Evolutionary conservation across 371 early-diverging fungal species (phyloP), one percentile per base, ranked within the genome.

Genomic region (Zancudomyces culisetae): DNA sequence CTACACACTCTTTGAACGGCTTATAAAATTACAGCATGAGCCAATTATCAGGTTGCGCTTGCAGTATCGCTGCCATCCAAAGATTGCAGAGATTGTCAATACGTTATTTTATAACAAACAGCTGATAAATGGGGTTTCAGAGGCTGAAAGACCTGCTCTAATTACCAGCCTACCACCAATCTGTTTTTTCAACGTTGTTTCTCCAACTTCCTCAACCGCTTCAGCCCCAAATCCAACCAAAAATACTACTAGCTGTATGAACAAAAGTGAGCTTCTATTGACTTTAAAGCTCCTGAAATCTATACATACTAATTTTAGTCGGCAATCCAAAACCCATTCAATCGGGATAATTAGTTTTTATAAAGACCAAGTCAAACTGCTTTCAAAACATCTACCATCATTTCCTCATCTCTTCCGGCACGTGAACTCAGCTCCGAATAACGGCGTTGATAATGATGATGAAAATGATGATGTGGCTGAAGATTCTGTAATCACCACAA

Each of bases 41-140:
- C 79, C 87, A 1, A 72, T 76, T 39, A 66, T 87, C 59, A n/a
- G n/a, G n/a, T 72, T 93, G 23, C 64, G 77, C 2, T 80, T 82
- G 6, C 96, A 94, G 56, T 95, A 93, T 61, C 74, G 95, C 69
- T 92, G 93, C 55, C 92, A 92, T 55, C 86, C 85, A 1, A 55
- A 55, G 19, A 92, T 92, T 43, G 78, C 85, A 3, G 55, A 64
- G 2, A 69, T 91, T n/a, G 76, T 84, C 49, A 90, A 78, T 57
- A 52, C 60, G 19, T 60, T 90, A n/a, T 92, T 92, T 62, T 92
- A 92, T 58, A 66, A 70, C 0, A 66, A 67, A 2, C 58, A 55
- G 3, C 67, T 91, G 22, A 52, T 60, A 6, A 68, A 87, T 57
- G 87, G 87, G 15, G 52, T 71, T 1, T 57, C 54, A 6, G 54